phyloP scores from a whole-genome alignment of 129 eudicot species.

The Centaurea solstitialis region DNA sequence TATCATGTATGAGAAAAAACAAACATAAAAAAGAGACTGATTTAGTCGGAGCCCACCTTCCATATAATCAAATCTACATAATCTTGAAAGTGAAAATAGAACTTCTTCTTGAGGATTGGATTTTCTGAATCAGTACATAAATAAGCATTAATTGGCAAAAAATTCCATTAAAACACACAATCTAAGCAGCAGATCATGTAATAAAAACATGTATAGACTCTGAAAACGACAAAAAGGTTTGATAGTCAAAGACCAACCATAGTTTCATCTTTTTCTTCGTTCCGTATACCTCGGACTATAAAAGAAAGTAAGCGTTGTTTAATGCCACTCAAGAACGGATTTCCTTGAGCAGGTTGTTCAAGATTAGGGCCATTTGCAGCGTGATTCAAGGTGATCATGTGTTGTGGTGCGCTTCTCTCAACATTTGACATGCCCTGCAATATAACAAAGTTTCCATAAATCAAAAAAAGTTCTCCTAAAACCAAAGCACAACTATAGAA shows the following conservation, averaged over 20 bases:
- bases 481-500: neutral
- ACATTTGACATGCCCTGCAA: slow-evolving; percentile 43
- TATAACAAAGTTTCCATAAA: slow-evolving; percentile 1
- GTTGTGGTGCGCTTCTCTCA: slow-evolving; percentile 44
- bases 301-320: slow-evolving; percentile 95
- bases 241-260: slow-evolving; percentile 52
- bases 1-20: neutral
- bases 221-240: slow-evolving; percentile 10
- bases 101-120: slow-evolving; percentile 94
- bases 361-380: slow-evolving; percentile 42
- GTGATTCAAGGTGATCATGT: slow-evolving; percentile 36
- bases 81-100: slow-evolving; percentile 94
- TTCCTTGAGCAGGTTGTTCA: slow-evolving; percentile 46
- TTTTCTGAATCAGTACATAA: slow-evolving; percentile 55
- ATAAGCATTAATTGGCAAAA: slow-evolving; percentile 13
- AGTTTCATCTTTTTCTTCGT: slow-evolving; percentile 81
- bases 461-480: neutral
- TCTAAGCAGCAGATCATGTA: neutral
- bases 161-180: neutral
- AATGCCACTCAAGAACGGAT: slow-evolving; percentile 72
- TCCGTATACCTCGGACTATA: slow-evolving; percentile 80
- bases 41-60: slow-evolving; percentile 58
- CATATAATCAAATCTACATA: slow-evolving; percentile 91
- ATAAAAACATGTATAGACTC: slow-evolving; percentile 3
- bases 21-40: neutral